Evolutionary conservation across 441 rosid species (phyloP).

Genomic region (Daphne laureola): DNA sequence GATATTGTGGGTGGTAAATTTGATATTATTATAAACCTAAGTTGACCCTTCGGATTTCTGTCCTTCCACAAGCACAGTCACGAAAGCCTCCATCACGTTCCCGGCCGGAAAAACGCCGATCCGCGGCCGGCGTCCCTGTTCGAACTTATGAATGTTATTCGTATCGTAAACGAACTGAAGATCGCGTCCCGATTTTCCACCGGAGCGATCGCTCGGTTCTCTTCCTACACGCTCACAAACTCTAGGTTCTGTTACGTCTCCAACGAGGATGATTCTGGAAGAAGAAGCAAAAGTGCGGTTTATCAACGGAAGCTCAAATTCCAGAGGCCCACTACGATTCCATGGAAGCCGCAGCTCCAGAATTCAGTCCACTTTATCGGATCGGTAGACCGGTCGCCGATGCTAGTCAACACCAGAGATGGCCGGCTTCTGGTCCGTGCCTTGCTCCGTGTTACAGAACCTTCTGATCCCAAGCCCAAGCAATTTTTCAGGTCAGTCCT

Average conservation of each 20-base stretch:
- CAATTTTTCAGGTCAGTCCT: constrained; percentile 33
- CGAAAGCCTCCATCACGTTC: no score
- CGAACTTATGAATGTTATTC: constrained; percentile 29
- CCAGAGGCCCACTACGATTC: constrained; percentile 49
- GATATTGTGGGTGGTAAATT: no score
- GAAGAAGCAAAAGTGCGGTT: constrained; percentile 32
- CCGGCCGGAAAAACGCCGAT: background rate
- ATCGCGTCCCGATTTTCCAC: constrained; percentile 22
- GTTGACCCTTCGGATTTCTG: no score
- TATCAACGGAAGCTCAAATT: constrained; percentile 40
- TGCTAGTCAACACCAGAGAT: constrained; percentile 6
- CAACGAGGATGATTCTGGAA: constrained; percentile 24
- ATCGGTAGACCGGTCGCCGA: constrained; percentile 28
- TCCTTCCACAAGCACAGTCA: no score
- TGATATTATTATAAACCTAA: no score
- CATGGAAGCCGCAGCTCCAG: constrained; percentile 16
- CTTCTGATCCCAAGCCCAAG: constrained; percentile 15
- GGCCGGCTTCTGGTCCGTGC: constrained; percentile 33
- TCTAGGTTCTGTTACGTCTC: constrained; percentile 24
- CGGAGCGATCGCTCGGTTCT: constrained; percentile 16
- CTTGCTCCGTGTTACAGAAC: constrained; percentile 26
- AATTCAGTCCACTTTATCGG: constrained; percentile 40
- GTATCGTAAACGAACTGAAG: constrained; percentile 22
- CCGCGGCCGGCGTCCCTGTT: background rate
- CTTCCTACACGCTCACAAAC: constrained; percentile 18